Base-by-base conservation (phyloP, 2,329 filamentous ascomycete genomes). In the Talaromyces sp. region DNA sequence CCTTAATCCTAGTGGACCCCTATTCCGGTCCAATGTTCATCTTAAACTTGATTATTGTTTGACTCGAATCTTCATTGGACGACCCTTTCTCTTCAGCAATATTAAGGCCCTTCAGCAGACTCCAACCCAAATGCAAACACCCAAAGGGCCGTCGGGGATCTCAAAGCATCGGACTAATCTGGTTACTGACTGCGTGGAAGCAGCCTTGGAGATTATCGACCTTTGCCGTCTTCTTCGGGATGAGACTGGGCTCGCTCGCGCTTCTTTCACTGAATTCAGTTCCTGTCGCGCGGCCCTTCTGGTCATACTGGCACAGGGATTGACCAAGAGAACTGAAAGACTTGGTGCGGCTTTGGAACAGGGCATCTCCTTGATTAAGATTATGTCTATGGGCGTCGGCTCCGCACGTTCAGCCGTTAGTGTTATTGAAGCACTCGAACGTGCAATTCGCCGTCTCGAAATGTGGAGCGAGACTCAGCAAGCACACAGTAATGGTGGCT, bases 181-280 rank as follows among this genome's bases (percentile, higher is more conserved):
- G n/a, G 77, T 82, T 16, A 73, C 72, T 3, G 78, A 82, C 52
- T 82, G 80, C 50, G 77, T 82, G 9, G 76, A 81, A 49, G 80
- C 80, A 2, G 80, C 81, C 2, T 64, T 81, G 24, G 74, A 77
- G 51, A 77, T 81, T 10, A 72, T 83, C 16, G 76, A 80, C 39
- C 73, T 81, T 4, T 82, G 80, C 55, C 76, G 76, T 36, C 68
- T 77, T 3, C 73, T 83, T 4, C 75, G 77, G 35, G 76, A 76
- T 40, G 78, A 76, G n/a, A 76, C 78, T 13, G 81, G 80, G 14
- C 77, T 83, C 47, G 80, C 81, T 5, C 75, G 80, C 27, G 79
- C 80, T 2, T 82, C 80, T 0, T 83, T 82, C 58, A 82, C 80
- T 3, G 81, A 83, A 56, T 83, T 82, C 61, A 81, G 78, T 61